A percentile compares a stretch with the other conserved stretches of the same genome.
Evolutionary conservation across 805 yeast species (phyloP).

Genomic region (Metschnikowia picachoensis): DNA sequence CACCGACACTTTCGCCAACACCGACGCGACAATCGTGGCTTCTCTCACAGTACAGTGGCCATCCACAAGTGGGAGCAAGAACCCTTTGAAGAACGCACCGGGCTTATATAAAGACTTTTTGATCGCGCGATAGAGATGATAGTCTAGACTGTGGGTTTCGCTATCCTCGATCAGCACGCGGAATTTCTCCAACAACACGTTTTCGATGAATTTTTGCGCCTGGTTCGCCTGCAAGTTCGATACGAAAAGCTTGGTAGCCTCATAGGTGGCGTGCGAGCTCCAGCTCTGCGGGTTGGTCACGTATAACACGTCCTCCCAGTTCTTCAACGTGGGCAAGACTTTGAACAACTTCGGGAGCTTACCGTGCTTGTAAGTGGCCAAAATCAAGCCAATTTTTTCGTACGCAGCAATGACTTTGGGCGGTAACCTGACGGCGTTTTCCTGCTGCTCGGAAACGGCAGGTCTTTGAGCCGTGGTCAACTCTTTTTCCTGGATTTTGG

Average conservation of each 20-base stretch:
- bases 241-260: conserved; percentile 91
- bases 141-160: conserved; percentile 77
- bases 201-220: conserved; percentile 77
- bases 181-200: conserved; percentile 67
- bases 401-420: conserved; percentile 96
- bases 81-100: conserved; percentile 95
- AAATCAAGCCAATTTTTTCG: conserved; percentile 81
- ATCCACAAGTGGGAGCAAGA: conserved; percentile 85
- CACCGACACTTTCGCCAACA: conserved; percentile 80
- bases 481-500: conserved; percentile 77
- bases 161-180: conserved; percentile 66
- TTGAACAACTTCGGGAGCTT: conserved; percentile 95
- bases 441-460: conserved; percentile 12
- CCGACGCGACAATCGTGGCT: conserved; percentile 93
- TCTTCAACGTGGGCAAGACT: conserved; percentile 84
- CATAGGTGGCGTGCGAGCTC: conserved; percentile 94
- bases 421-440: conserved; percentile 81
- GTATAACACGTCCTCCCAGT: conserved; percentile 93
- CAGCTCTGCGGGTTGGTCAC: conserved; percentile 90
- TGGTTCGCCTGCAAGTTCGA: conserved; percentile 84
- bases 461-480: conserved; percentile 14
- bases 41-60: conserved; percentile 88
- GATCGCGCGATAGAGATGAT: conserved; percentile 87
- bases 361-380: conserved; percentile 90
- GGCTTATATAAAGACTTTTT: conserved; percentile 95